phyloP scores from a whole-genome alignment of 2,329 filamentous ascomycete genomes.

The Fusarium sarcochroum region DNA sequence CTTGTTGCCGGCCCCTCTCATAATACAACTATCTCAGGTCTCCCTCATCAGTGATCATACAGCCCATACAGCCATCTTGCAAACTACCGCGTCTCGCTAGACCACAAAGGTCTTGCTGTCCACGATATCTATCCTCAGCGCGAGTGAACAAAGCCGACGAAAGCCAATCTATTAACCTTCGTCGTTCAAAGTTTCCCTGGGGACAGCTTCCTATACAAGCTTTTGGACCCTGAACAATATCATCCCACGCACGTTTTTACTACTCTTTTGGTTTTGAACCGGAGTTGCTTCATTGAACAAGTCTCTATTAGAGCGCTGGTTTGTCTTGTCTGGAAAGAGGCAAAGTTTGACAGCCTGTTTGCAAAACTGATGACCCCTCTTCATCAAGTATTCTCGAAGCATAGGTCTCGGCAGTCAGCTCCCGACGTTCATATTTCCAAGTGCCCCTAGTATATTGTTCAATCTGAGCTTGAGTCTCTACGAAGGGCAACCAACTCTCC shows the following conservation, averaged over 20 bases:
- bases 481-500: slow-evolving; percentile 15
- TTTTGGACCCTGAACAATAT: slow-evolving; percentile 11
- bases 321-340: slow-evolving; percentile 31
- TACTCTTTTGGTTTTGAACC: slow-evolving; percentile 35
- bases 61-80: slow-evolving; percentile 36
- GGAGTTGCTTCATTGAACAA: slow-evolving; percentile 32
- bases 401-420: slow-evolving; percentile 8
- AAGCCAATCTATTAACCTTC: slow-evolving; percentile 12
- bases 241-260: slow-evolving; percentile 28
- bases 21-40: slow-evolving; percentile 37
- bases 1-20: slow-evolving; percentile 38
- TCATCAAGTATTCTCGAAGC: slow-evolving; percentile 6
- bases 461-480: slow-evolving; percentile 15
- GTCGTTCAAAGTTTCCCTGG: background rate
- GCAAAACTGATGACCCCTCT: slow-evolving; percentile 27
- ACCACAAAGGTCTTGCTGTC: slow-evolving; percentile 33
- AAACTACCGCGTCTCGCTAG: slow-evolving; percentile 42
- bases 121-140: slow-evolving; percentile 37
- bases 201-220: slow-evolving; percentile 4
- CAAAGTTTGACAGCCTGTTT: slow-evolving; percentile 32
- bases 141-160: slow-evolving; percentile 25
- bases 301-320: slow-evolving; percentile 25
- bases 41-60: slow-evolving; percentile 39
- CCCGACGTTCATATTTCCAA: slow-evolving; percentile 24
- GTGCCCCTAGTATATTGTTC: slow-evolving; percentile 17